Base-by-base conservation (phyloP, 257 asterid species). In the Solanum sitiens region DNA sequence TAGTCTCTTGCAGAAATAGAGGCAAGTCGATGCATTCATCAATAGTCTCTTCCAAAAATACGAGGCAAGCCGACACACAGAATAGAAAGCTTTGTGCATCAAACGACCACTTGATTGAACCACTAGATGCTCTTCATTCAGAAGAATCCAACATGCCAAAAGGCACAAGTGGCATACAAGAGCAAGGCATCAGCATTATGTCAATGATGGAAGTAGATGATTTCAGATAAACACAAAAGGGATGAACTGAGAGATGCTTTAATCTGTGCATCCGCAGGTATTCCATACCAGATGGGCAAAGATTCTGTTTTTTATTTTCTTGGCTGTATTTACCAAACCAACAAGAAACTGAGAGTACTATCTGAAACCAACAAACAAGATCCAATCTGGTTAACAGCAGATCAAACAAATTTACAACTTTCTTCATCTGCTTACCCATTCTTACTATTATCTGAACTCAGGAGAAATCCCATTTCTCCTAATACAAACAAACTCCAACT, bases 391-490 rank as follows among this genome's bases (percentile, higher is more conserved):
- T 35, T 9, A 45, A 27, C 84, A 71, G 84, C 72, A 53, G 56
- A 82, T 75, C 68, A 76, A 47, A 33, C 73, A 75, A 87, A 75
- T 83, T 45, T 77, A 59, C 61, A 47, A 30, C 88, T 50, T 74
- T 37, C 73, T 45, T 72, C 83, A 73, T 80, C 87, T 85, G 47
- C 70, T 76, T 84, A 83, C 76, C 39, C 50, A 40, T 72, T 20
- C 77, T 8, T 33, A 7, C 14, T 40, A 45, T 68, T 80, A 80
- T 83, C 87, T 59, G 44, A 63, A 45, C 88, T 63, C 23, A 73
- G 27, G 89, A 89, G 89, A 83, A 83, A 83, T 88, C 87, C 68
- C 89, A 89, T 80, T 68, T 37, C 87, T 86, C 88, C 83, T 45
- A 23, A 70, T 63, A 70, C 83, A 47, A 80, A 50, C 44, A 30